Evolutionary conservation across 2,329 filamentous ascomycete species (phyloP).

Genomic region (Botrytis paeoniae): DNA sequence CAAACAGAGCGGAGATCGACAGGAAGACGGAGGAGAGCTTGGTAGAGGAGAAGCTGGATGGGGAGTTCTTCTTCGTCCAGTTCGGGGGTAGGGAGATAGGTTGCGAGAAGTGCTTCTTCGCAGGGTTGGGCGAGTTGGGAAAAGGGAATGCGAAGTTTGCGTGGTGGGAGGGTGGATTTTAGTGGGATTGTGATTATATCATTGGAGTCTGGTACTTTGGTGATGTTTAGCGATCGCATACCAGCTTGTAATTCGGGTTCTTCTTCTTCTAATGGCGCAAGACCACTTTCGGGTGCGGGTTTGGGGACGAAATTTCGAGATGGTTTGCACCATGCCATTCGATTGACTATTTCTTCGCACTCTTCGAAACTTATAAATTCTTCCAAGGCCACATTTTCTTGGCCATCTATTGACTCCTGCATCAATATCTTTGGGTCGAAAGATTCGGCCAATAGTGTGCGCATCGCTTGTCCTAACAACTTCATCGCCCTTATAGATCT

Average conservation of each 20-base stretch:
- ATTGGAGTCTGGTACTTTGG: slow-evolving; percentile 24
- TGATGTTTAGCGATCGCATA: slow-evolving; percentile 30
- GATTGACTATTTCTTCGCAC: slow-evolving; percentile 73
- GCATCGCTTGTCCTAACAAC: slow-evolving; percentile 66
- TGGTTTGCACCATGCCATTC: slow-evolving; percentile 72
- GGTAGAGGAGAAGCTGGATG: slow-evolving; percentile 72
- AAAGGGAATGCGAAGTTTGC: slow-evolving; percentile 64
- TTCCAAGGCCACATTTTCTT: slow-evolving; percentile 21
- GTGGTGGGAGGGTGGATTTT: slow-evolving; percentile 45
- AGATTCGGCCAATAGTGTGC: slow-evolving; percentile 55
- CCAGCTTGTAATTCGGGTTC: slow-evolving; percentile 45
- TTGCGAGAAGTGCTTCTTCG: slow-evolving; percentile 72
- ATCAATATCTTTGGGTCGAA: slow-evolving; percentile 36
- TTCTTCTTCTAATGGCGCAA: slow-evolving; percentile 56
- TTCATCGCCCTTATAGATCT: slow-evolving; percentile 74
- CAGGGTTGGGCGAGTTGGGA: slow-evolving; percentile 69
- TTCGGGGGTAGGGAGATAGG: slow-evolving; percentile 48
- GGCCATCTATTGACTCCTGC: slow-evolving; percentile 22
- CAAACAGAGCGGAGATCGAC: slow-evolving; percentile 80
- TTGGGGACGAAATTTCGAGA: slow-evolving; percentile 22
- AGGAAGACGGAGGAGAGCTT: slow-evolving; percentile 69
- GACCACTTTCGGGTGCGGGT: slow-evolving; percentile 34
- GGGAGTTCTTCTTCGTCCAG: slow-evolving; percentile 87
- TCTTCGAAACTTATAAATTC: slow-evolving; percentile 65
- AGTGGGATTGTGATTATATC: slow-evolving; percentile 43